Evolutionary conservation across 371 early-diverging fungal genomes (phyloP), one percentile per base, ranked within the genome.

Genomic region (Apophysomyces elegans): DNA sequence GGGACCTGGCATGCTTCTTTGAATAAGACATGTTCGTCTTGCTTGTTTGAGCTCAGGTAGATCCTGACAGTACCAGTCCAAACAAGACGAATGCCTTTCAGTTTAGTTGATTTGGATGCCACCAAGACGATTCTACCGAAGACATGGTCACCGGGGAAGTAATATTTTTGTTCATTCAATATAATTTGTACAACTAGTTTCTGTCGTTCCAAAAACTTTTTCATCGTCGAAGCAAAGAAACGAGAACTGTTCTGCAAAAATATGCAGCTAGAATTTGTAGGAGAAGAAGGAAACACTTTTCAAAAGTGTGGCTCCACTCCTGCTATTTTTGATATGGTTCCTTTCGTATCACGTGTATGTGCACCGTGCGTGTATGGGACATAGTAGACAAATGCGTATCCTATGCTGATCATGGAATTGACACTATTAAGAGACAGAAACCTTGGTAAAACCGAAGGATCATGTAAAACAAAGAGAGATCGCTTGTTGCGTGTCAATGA

Each of bases 101-200:
- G 37, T 56, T 63, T 66, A n/a, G 63, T 35, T 37, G 66, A 36
- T 38, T 66, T 70, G 1, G 66, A 46, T 6, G 71, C 43, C 39
- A 58, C 57, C 36, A 70, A 9, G 7, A 60, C 38, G 4, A 70
- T 41, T 18, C 16, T 41, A 0, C 71, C 71, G 7, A 59, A 12
- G 0, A 70, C 43, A 12, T 16, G 44, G 16, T 70, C 71, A 1
- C 64, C 71, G n/a, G 59, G 61, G 56, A 66, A 66, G 32, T 70
- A 70, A 32, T 70, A 70, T 14, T 58, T 70, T 14, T 54, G 60
- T 16, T 63, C 54, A 45, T 66, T 57, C 11, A 70, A 56, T 3
- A 44, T 18, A 38, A 70, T 66, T 37, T 59, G 54, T 9, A 50
- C 54, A 5, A 26, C 21, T 21, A 50, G 21, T 50, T 50, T 50